Evolutionary conservation across 2,329 filamentous ascomycete species (phyloP).

Genomic region (Arthrobotrys megalospora): DNA sequence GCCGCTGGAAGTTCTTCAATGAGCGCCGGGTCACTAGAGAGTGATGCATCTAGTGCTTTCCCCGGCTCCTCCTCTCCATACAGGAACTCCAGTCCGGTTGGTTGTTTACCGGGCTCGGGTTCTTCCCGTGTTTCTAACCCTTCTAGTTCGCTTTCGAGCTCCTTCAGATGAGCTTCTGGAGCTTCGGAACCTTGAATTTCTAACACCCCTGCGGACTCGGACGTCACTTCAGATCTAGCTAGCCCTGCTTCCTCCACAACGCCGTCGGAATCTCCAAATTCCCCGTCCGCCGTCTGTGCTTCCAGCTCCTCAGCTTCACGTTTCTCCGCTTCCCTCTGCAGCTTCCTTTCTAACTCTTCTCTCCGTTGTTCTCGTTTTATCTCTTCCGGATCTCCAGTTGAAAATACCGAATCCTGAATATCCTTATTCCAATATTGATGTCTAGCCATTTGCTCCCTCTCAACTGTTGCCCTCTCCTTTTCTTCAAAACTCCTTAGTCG

Average conservation of each 20-base stretch:
- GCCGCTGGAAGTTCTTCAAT: background rate
- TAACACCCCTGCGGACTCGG: background rate
- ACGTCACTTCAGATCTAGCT: background rate
- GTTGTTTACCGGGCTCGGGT: background rate
- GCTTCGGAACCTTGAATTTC: background rate
- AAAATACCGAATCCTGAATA: background rate
- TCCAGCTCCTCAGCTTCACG: background rate
- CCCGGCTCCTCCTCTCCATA: constrained; percentile 30
- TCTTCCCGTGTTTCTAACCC: background rate
- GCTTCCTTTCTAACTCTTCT: constrained; percentile 1
- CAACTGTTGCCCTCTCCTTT: constrained; percentile 1
- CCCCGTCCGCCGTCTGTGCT: background rate
- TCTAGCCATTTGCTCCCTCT: background rate
- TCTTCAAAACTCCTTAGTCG: constrained; percentile 1
- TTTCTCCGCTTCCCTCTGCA: background rate
- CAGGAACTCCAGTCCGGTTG: constrained; percentile 8
- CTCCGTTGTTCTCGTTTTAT: background rate
- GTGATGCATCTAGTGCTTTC: background rate
- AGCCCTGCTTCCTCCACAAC: too few relatives aligned
- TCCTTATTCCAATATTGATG: background rate
- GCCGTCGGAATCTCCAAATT: background rate
- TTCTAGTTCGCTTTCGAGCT: background rate
- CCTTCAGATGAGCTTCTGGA: background rate
- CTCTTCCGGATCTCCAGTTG: background rate
- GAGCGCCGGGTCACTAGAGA: too few relatives aligned